These are phyloP conservation scores for Echinosophora koreensis DNA, from an alignment of 306 rosid species.

Conservation along the genomic window DNA sequence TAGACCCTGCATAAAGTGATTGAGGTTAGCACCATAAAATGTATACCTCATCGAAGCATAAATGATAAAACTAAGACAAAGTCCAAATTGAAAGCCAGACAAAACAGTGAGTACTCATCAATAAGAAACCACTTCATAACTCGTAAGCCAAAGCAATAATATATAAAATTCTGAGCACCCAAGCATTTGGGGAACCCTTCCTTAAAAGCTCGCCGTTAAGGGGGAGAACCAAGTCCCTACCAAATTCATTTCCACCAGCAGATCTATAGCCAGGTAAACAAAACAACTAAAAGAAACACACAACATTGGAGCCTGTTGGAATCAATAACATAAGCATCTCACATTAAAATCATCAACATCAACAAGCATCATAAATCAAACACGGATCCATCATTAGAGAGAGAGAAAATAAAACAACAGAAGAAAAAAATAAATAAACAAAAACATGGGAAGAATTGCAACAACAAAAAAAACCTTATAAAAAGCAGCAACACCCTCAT, in stretches of 20 bases:
- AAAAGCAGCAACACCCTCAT: slow-evolving; percentile 88
- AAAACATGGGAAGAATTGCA: slow-evolving; percentile 17
- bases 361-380: background rate
- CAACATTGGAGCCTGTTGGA: background rate
- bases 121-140: slow-evolving; percentile 1
- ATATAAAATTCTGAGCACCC: background rate
- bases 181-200: too few species aligned
- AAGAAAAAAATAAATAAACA: background rate
- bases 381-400: slow-evolving; percentile 34
- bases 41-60: slow-evolving; percentile 13
- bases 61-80: slow-evolving; percentile 8
- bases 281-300: slow-evolving; percentile 30
- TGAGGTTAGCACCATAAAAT: slow-evolving; percentile 30
- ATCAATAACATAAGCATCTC: slow-evolving; percentile 15
- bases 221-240: too few species aligned
- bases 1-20: slow-evolving; percentile 73
- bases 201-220: too few species aligned
- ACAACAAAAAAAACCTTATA: slow-evolving; percentile 67
- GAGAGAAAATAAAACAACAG: background rate
- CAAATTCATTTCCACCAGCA: slow-evolving; percentile 28
- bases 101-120: slow-evolving; percentile 1
- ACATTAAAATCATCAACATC: slow-evolving; percentile 29
- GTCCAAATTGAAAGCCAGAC: background rate
- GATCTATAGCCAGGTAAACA: slow-evolving; percentile 35
- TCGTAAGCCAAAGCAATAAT: slow-evolving; percentile 11